Evolutionary conservation across 148 eudicot genomes (phyloP).

Genomic region (Dianthus caryophyllus): DNA sequence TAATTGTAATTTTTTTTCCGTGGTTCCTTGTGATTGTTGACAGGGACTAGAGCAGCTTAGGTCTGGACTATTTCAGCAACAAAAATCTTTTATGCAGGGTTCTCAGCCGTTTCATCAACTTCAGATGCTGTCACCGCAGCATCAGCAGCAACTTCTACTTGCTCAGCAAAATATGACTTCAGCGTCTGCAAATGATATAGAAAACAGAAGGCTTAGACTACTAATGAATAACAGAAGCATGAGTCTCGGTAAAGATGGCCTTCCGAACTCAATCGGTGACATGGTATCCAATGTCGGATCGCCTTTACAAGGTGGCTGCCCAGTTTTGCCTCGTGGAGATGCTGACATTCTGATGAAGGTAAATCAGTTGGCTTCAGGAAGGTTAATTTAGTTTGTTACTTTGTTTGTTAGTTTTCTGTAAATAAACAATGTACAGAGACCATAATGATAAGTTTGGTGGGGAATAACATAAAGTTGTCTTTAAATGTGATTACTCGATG

Average conservation of each 20-base stretch:
- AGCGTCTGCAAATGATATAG: slow-evolving; percentile 48
- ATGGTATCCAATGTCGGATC: slow-evolving; percentile 52
- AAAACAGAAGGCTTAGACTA: slow-evolving; percentile 61
- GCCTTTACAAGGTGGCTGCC: slow-evolving; percentile 48
- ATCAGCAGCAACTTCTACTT: slow-evolving; percentile 59
- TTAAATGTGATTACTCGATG: background rate
- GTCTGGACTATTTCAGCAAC: slow-evolving; percentile 64
- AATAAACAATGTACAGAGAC: background rate
- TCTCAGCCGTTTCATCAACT: slow-evolving; percentile 65
- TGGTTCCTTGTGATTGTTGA: background rate
- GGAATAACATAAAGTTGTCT: background rate
- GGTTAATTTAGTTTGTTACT: background rate
- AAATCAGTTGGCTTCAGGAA: background rate
- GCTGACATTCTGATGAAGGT: slow-evolving; percentile 57
- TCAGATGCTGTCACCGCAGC: slow-evolving; percentile 58
- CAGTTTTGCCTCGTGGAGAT: slow-evolving; percentile 58
- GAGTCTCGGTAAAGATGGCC: slow-evolving; percentile 57
- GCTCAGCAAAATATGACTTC: slow-evolving; percentile 67
- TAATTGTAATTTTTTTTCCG: background rate
- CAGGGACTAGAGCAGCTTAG: slow-evolving; percentile 67
- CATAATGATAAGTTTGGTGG: background rate
- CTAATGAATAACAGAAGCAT: slow-evolving; percentile 43
- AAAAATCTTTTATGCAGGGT: slow-evolving; percentile 57
- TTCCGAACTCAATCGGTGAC: slow-evolving; percentile 39
- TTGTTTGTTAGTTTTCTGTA: too few relatives aligned